Evolutionary conservation across 2,329 filamentous ascomycete species (phyloP), one percentile per base, ranked within the genome.

Genomic region (Bipolaris bicolor): DNA sequence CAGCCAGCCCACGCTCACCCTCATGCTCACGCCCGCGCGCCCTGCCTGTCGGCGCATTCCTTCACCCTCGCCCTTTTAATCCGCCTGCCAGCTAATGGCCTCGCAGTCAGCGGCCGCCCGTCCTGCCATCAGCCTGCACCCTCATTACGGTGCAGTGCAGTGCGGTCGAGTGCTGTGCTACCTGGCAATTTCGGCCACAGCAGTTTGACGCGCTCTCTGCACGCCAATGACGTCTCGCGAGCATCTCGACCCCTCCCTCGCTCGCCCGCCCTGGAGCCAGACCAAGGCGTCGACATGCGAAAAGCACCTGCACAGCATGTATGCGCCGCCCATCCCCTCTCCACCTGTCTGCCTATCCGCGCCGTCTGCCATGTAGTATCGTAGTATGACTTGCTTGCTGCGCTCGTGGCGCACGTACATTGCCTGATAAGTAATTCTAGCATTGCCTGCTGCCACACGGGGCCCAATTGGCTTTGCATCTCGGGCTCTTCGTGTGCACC

Each of bases 201-300:
- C 26, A 55, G 53, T 40, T 47, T 33, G 59, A 51, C 57, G 53
- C 56, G 49, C 55, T 58, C 33, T 22, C 55, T 33, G 40, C 48
- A 53, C 54, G 55, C 57, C 58, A 58, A 65, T 65, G 61, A 65
- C 63, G 63, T 64, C 55, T 63, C 55, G 49, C 47, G 37, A 52
- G 55, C 51, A 52, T 50, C 58, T 58, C 45, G 48, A 57, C 57
- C 53, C 53, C 57, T 57, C 49, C 52, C 20, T 34, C 37, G 31
- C 47, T 29, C 26, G 26, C 26, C 10, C 29, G 10, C 29, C 29
- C 5, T 31, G 29, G 29, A 29, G 29, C 29, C 29, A 31, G 29
- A 31, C 10, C 29, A 31, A 13, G 29, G 29, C 29, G 56, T 52
- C n/a, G 18, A n/a, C 36, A 39, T 9, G 36, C 0, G 6, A n/a